Percentiles rank a stretch among this genome's conserved stretches.
These are phyloP conservation scores for Zalaria sp. DNA, from an alignment of 2,329 filamentous ascomycete species.

Conservation along the genomic window DNA sequence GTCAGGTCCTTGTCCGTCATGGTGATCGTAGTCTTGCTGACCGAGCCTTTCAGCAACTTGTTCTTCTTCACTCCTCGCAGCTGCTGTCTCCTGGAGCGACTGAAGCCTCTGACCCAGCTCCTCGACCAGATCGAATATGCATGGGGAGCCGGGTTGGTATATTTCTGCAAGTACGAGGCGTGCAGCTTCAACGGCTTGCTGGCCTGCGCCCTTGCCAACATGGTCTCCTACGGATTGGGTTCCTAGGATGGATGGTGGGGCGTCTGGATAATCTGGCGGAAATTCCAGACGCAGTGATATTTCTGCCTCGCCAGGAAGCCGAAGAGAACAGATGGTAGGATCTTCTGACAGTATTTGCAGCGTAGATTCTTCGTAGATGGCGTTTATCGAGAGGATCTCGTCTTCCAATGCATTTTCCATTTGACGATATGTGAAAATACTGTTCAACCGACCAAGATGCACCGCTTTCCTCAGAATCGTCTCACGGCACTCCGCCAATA, in stretches of 20 bases:
- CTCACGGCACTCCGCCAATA: too few species aligned
- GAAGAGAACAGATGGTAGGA: conserved; percentile 42
- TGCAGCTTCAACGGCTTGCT: conserved; percentile 54
- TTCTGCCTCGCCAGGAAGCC: conserved; percentile 48
- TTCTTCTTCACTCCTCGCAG: conserved; percentile 10
- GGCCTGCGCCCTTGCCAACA: conserved; percentile 55
- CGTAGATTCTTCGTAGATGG: conserved; percentile 63
- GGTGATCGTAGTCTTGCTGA: conserved; percentile 10
- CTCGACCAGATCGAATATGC: conserved; percentile 83
- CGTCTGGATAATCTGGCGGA: conserved; percentile 57
- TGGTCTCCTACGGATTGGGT: conserved; percentile 63
- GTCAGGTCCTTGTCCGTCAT: conserved; percentile 14
- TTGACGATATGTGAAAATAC: background rate
- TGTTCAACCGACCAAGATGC: too few species aligned
- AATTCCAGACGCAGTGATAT: conserved; percentile 50
- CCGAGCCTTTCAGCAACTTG: conserved; percentile 16
- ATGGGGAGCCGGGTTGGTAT: conserved; percentile 63
- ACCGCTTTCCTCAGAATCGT: too few species aligned
- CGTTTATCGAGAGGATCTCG: conserved; percentile 70
- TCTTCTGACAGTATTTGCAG: conserved; percentile 22
- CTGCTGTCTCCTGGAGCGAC: conserved; percentile 11
- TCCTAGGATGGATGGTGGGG: conserved; percentile 58
- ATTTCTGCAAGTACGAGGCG: conserved; percentile 51
- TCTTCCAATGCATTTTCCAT: conserved; percentile 37
- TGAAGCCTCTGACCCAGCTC: conserved; percentile 22